Evolutionary conservation across 2,329 filamentous ascomycete species (phyloP).

Genomic region (Trichophyton rubrum): DNA sequence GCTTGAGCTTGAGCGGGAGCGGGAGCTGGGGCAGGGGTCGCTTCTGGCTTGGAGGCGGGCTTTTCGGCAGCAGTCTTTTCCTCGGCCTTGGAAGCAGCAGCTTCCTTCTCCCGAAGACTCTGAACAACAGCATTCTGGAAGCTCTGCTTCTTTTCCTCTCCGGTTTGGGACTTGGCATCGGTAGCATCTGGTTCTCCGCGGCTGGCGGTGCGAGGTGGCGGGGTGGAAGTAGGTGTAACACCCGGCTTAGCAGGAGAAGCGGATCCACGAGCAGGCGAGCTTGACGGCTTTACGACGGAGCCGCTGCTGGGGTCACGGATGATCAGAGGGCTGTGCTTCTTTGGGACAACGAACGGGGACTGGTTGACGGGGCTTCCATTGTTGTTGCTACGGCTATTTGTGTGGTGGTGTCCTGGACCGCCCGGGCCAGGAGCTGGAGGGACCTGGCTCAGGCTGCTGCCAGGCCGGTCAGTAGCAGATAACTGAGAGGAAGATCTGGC

Average conservation of each 20-base stretch:
- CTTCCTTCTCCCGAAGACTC: slow-evolving; percentile 31
- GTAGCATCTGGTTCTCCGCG: slow-evolving; percentile 47
- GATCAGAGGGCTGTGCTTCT: slow-evolving; percentile 60
- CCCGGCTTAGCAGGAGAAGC: slow-evolving; percentile 42
- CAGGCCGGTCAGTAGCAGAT: slow-evolving; percentile 54
- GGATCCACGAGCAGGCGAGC: slow-evolving; percentile 44
- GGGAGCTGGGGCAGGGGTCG: slow-evolving; percentile 6
- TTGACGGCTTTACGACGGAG: slow-evolving; percentile 59
- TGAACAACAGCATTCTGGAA: slow-evolving; percentile 46
- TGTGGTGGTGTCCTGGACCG: slow-evolving; percentile 35
- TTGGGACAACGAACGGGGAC: slow-evolving; percentile 51
- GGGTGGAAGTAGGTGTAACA: slow-evolving; percentile 59
- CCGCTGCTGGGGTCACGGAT: slow-evolving; percentile 80
- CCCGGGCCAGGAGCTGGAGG: slow-evolving; percentile 36
- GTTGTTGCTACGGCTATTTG: slow-evolving; percentile 36
- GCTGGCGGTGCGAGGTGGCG: slow-evolving; percentile 63
- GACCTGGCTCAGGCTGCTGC: slow-evolving; percentile 50
- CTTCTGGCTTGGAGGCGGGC: not conserved
- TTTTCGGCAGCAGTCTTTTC: slow-evolving; percentile 19
- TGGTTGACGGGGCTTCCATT: slow-evolving; percentile 48
- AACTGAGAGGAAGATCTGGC: slow-evolving; percentile 73
- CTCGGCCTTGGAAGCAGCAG: slow-evolving; percentile 16
- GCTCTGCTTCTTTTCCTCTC: slow-evolving; percentile 69
- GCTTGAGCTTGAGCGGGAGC: slow-evolving; percentile 2
- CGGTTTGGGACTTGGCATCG: slow-evolving; percentile 63